Percentiles rank a stretch among this genome's conserved stretches.
Conservation (phyloP, 2,329 filamentous ascomycete species). For the Curvularia spicifera region DNA sequence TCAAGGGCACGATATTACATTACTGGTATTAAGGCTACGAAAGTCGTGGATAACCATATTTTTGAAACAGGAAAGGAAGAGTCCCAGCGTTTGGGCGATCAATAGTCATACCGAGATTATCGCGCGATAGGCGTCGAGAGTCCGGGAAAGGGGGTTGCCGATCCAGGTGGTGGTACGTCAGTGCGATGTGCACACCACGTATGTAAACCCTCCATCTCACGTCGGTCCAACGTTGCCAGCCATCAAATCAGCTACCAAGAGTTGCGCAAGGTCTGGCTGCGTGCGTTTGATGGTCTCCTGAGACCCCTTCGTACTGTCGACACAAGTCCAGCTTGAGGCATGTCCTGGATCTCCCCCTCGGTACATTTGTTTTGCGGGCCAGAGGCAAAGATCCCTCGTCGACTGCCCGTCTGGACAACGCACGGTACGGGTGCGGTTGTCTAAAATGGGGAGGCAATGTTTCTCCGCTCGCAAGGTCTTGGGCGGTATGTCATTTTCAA, state of each 20-base stretch:
- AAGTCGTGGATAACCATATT: background rate
- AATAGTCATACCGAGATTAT: conserved; percentile 1
- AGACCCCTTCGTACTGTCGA: background rate
- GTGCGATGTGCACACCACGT: background rate
- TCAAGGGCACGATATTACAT: background rate
- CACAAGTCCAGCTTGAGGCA: background rate
- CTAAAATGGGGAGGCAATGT: background rate
- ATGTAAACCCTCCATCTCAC: conserved; percentile 28
- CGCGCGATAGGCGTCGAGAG: background rate
- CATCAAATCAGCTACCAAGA: background rate
- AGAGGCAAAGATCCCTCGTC: background rate
- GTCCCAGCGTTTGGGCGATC: background rate
- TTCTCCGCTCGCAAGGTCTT: background rate
- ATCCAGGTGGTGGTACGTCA: conserved; percentile 27
- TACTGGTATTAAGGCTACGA: background rate
- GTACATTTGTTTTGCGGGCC: background rate
- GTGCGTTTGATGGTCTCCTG: background rate
- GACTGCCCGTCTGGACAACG: background rate
- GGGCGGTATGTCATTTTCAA: conserved; percentile 36
- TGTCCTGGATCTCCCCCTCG: background rate
- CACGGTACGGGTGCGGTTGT: too few relatives aligned
- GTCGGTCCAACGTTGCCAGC: background rate
- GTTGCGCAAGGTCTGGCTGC: background rate
- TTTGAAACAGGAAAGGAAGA: conserved; percentile 1
- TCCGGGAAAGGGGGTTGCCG: conserved; percentile 10